Base-by-base conservation (phyloP, 1,284 basidiomycete genomes). In the Ustilago bromivora region DNA sequence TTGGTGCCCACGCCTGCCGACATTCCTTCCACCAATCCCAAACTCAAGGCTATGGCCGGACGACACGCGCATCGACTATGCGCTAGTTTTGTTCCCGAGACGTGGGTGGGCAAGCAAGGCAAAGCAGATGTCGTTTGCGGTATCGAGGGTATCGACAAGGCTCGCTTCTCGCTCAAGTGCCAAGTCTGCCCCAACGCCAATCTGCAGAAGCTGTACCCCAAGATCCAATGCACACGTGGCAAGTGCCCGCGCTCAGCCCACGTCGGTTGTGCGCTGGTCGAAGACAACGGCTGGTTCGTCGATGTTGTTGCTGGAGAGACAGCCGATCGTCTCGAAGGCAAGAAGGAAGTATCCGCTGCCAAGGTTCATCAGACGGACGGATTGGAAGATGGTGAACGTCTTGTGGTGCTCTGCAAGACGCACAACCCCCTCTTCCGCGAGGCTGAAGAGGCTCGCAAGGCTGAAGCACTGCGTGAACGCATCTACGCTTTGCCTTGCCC, bases 201-300 rank as follows among this genome's bases (percentile, higher is more conserved):
- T 40, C 87, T 89, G 17, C 93, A 92, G 76, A 89, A 88, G 9
- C 92, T 94, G 71, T 96, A 96, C 6, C 94, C 94, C 4, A 95
- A 95, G 65, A 91, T 97, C 35, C 95, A 98, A 83, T 98, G 95
- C 85, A 94, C 94, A 11, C 94, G 94, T 85, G 94, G 94, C 67
- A 95, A 94, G 87, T 97, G 96, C 84, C 89, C 93, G 1, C 94
- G 93, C 80, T 94, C 96, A 0, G 97, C 94, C 87, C 96, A 99
- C 84, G 92, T 97, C 34, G 93, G 92, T 2, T 99, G 96, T 86
- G 96, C 96, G 0, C 65, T 84, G 38, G 62, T 80, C 28, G 80
- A 84, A 57, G 64, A 61, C 6, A 71, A 79, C 19, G 84, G 84
- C n/a, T 84, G 82, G 83, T 77, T 82, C 47, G 53, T 85, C 60